Evolutionary conservation across 2,329 filamentous ascomycete species (phyloP), one percentile per base, ranked within the genome.

Genomic region (Sporothrix schenckii): DNA sequence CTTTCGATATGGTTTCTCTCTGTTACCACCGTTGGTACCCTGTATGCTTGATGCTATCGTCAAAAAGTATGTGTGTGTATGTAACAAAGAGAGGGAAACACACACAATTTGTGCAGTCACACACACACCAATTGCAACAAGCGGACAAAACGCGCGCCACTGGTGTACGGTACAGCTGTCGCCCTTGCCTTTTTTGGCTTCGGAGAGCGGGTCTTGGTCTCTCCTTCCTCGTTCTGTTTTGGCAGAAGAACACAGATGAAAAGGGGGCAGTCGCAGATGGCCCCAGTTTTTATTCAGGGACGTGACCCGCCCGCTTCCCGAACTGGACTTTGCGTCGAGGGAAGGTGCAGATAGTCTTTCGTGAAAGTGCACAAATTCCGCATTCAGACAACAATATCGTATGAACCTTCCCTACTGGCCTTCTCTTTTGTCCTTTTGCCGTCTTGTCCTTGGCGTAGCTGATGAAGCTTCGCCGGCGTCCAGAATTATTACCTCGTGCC

Each of bases 281-380:
- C 63, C 47, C 63, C 63, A 14, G 58, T 19, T 66, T 52, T 52
- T 66, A 24, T 66, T 66, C 19, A 47, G 39, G 19, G 34, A 19
- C 58, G 41, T 58, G 58, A 24, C 56, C 30, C 30, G 58, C 34
- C 39, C 60, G 9, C 30, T 49, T 49, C 39, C n/a, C n/a, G 39
- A 49, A 30, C 41, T 41, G 60, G 21, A 34, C 41, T 27, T 16
- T 49, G 16, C 30, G 21, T 30, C 44, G 41, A 30, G 61, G 14
- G 60, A 34, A 65, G 24, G 61, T 49, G 44, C 58, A 63, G n/a
- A 13, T 9, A 19, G 7, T 3, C n/a, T 10, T 54, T 7, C 52
- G 30, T 27, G 30, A 39, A 52, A 13, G 24, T 21, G 44, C 24
- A 65, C 9, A 21, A 24, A 53, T 21, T 24, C 9, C n/a, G 13